phyloP scores from a whole-genome alignment of 2,329 filamentous ascomycete species.

The Fusarium lyarnte region DNA sequence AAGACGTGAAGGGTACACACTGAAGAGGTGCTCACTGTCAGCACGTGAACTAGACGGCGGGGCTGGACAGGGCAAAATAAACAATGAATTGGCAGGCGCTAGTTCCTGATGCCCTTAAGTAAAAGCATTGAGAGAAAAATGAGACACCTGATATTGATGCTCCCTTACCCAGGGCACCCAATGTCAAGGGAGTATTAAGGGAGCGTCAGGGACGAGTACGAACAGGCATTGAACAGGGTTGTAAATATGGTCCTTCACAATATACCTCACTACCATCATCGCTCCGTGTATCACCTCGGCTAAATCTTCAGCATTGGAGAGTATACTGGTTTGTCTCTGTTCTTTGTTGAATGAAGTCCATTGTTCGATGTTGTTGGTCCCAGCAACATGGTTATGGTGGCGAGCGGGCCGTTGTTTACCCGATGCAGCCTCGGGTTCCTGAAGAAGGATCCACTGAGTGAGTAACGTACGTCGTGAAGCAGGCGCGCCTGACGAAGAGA shows the following conservation, averaged over 20 bases:
- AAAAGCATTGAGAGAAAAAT: not conserved
- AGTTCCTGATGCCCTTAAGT: not conserved
- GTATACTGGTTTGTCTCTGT: not conserved
- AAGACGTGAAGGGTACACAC: not conserved
- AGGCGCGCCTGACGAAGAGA: slow-evolving; percentile 35
- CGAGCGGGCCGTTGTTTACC: slow-evolving; percentile 41
- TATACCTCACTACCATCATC: not conserved
- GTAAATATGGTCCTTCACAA: not conserved
- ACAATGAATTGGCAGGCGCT: not conserved
- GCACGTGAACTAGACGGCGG: not conserved
- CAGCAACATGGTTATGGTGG: slow-evolving; percentile 25
- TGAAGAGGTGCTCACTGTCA: not conserved
- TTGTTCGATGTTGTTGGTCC: slow-evolving; percentile 18
- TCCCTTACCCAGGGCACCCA: slow-evolving; percentile 27
- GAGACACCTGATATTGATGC: not conserved
- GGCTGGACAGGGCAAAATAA: not conserved
- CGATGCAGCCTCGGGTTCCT: slow-evolving; percentile 29
- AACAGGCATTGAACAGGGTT: not conserved
- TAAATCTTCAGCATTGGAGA: not conserved
- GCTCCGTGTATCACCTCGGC: not conserved
- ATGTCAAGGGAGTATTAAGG: slow-evolving; percentile 8
- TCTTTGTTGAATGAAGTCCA: not conserved
- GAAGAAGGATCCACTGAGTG: slow-evolving; percentile 38
- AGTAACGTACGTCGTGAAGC: slow-evolving; percentile 41
- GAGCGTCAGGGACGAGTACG: not conserved